A percentile compares a stretch with the other conserved stretches of the same genome.
Conservation (phyloP, 257 asterid species). For the Prunella vulgaris region DNA sequence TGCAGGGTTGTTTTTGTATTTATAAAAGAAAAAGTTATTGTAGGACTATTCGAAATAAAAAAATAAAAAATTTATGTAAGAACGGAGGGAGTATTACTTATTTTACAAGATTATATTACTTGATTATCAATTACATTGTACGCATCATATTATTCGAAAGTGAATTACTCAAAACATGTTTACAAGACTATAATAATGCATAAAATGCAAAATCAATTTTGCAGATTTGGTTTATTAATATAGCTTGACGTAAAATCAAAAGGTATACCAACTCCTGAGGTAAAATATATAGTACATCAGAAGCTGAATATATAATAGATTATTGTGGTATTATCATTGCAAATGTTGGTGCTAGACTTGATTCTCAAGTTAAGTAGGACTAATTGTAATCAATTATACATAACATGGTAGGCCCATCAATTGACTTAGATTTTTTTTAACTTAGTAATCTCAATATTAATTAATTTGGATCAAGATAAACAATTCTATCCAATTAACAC, state of each 20-base stretch:
- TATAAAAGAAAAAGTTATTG: too few relatives aligned
- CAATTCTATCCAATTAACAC: neutral
- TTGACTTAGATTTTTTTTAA: conserved; percentile 7
- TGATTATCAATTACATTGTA: too few relatives aligned
- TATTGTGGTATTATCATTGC: conserved; percentile 31
- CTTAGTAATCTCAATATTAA: neutral
- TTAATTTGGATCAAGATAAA: neutral
- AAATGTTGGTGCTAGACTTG: conserved; percentile 29
- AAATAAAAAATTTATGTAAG: too few relatives aligned
- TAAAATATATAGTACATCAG: conserved; percentile 29
- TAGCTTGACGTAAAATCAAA: conserved; percentile 38
- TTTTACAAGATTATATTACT: too few relatives aligned
- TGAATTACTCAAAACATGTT: too few relatives aligned
- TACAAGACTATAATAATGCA: neutral
- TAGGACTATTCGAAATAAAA: too few relatives aligned
- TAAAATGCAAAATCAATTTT: neutral
- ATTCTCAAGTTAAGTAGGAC: conserved; percentile 35
- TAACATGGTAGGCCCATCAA: conserved; percentile 9
- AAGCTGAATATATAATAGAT: conserved; percentile 32
- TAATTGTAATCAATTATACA: conserved; percentile 16
- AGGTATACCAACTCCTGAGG: neutral
- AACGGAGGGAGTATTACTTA: too few relatives aligned
- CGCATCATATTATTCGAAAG: too few relatives aligned
- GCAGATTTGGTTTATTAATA: neutral
- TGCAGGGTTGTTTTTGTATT: too few relatives aligned